These are phyloP conservation scores for Euphorbia peplus DNA, from an alignment of 345 rosid genomes.

Conservation along the genomic window DNA sequence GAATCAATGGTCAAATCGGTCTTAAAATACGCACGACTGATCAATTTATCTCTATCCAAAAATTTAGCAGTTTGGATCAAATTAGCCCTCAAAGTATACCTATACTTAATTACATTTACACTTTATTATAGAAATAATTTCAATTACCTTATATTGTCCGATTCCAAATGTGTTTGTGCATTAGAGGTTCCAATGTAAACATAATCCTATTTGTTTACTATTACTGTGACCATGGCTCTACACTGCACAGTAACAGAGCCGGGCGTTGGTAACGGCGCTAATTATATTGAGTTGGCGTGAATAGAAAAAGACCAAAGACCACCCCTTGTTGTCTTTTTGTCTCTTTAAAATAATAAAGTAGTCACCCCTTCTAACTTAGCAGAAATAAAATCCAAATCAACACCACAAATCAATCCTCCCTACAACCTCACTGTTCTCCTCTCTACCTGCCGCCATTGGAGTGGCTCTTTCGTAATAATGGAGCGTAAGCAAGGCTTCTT, in stretches of 20 bases:
- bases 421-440: not conserved
- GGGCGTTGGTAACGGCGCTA: constrained; percentile 21
- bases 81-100: too few relatives aligned
- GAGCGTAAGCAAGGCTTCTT: constrained; percentile 34
- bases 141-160: too few relatives aligned
- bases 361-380: too few relatives aligned
- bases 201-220: not conserved
- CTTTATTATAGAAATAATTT: too few relatives aligned
- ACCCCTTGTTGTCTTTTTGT: constrained; percentile 4
- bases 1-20: too few relatives aligned
- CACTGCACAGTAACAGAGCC: not conserved
- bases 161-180: too few relatives aligned
- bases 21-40: too few relatives aligned
- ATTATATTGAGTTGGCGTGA: constrained; percentile 2
- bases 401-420: not conserved
- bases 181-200: too few relatives aligned
- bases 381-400: not conserved
- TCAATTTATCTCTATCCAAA: too few relatives aligned
- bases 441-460: constrained; percentile 12
- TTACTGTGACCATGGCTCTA: constrained; percentile 8
- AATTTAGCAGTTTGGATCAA: too few relatives aligned
- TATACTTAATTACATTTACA: too few relatives aligned
- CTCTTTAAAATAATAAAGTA: too few relatives aligned
- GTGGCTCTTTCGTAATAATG: constrained; percentile 15
- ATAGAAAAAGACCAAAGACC: not conserved